Evolutionary conservation across 1,284 basidiomycete species (phyloP).

Genomic region (Moesziomyces sp.): DNA sequence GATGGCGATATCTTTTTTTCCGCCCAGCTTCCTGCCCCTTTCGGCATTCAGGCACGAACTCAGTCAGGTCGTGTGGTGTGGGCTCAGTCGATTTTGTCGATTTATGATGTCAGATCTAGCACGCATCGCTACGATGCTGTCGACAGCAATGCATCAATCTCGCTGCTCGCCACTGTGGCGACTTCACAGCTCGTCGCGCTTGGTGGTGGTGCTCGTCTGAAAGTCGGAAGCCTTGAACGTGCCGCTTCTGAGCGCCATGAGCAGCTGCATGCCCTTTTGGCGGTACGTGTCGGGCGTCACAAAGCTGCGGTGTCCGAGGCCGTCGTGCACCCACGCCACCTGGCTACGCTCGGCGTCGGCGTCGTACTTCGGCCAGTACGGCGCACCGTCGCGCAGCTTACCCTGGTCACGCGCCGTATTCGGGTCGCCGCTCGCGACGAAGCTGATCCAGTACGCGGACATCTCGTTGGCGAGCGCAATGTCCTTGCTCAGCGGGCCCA

Average conservation of each 20-base stretch:
- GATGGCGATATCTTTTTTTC: too few relatives aligned
- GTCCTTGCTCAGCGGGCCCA: conserved; percentile 44
- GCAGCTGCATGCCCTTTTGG: conserved; percentile 19
- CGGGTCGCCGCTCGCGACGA: conserved; percentile 49
- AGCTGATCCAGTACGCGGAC: conserved; percentile 53
- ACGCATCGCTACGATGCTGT: too few relatives aligned
- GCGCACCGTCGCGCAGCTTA: conserved; percentile 6
- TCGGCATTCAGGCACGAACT: too few relatives aligned
- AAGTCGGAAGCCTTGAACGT: conserved; percentile 9
- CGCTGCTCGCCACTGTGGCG: too few relatives aligned
- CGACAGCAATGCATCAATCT: too few relatives aligned
- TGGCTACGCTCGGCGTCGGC: conserved; percentile 1
- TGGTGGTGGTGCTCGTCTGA: not conserved
- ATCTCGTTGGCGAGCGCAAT: conserved; percentile 48
- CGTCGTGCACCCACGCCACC: conserved; percentile 18
- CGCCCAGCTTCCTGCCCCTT: too few relatives aligned
- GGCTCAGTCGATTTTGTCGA: too few relatives aligned
- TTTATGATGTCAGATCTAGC: too few relatives aligned
- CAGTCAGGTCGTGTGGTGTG: not conserved
- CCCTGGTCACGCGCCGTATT: conserved; percentile 29
- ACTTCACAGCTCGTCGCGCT: conserved; percentile 28
- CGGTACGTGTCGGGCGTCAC: conserved; percentile 17
- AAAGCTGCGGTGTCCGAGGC: conserved; percentile 9
- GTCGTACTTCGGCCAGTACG: conserved; percentile 47
- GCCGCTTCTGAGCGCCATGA: conserved; percentile 22